Evolutionary conservation across 345 rosid species (phyloP), one percentile per base, ranked within the genome.

Genomic region (Aquilaria sinensis): DNA sequence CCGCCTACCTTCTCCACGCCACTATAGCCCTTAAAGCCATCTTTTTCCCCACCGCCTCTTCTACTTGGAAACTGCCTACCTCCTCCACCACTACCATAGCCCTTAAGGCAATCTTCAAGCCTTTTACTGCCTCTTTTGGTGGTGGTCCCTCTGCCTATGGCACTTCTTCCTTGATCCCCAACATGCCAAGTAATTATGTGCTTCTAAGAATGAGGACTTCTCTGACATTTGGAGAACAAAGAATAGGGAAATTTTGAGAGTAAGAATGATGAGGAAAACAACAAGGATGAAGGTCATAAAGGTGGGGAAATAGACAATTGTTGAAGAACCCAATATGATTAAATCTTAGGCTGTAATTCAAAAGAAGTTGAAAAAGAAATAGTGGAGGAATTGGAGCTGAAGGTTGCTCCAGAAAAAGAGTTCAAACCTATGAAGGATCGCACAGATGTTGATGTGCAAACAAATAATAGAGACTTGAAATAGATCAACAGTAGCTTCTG

Each of bases 151-250:
- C 14, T 54, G 60, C 72, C 0, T 66, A 51, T 51, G 70, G 90
- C 5, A 83, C 1, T 79, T 78, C 14, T 81, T 82, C 64, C 88
- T 92, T 1, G 99, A 89, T 76, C 96, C 91, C 63, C 93, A 97
- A 66, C 83, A 96, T 34, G 81, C 93, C 14, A 84, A 91, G 75
- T 95, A 97, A 8, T 95, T 91, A 64, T 88, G 97, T 3, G 97
- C 96, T 6, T 81, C 92, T 5, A 95, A 87, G 70, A 91, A 91
- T 8, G 96, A 89, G 76, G 89, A 83, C 5, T 83, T 89, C 56
- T 76, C 89, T n/a, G 86, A 85, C 47, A 80, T 79, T 78, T 73
- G 70, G 94, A 70, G 77, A 66, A 47, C 30, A 80, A 83, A 65
- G 89, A 84, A 34, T 90, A 77, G 55, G 86, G 56, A 29, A 72